Base-by-base conservation (phyloP, 2,329 filamentous ascomycete genomes). In the Cladosporium halotolerans region DNA sequence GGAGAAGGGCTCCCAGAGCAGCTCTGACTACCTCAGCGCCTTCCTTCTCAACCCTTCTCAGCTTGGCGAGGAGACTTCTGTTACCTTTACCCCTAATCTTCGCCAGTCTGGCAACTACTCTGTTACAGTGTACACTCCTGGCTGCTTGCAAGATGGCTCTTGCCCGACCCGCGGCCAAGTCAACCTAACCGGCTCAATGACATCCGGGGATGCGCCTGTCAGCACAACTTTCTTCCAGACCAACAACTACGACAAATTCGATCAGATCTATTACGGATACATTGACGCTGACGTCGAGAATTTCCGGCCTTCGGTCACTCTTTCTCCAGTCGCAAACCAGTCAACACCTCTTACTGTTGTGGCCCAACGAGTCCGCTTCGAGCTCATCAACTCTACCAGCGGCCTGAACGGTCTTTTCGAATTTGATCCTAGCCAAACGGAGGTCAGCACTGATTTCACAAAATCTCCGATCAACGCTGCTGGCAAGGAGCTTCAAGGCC, bases 181-280 rank as follows among this genome's bases (percentile, higher is more conserved):
- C 54, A 90, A 90, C 60, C 78, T 99, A 49, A 92, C 87, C 1
- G 88, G 84, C 33, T 78, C 77, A 19, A 83, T 93, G 75, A 71
- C 60, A 63, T 76, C 66, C 63, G 72, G 53, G 65, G 70, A 62
- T 61, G 73, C 49, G 33, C 75, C 80, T 4, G 76, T 84, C 54
- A 78, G 81, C 28, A 81, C 77, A 1, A 78, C 80, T 0, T 73
- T 96, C 7, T 95, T 81, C 67, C 93, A 99, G 70, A 96, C 91
- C 14, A 99, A 99, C 72, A 81, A 95, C 67, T 95, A 85, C 68
- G 92, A 97, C 75, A 99, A 99, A 71, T 97, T 95, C 66, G 93
- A 99, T 66, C 84, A 88, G 61, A 84, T 99, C 55, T 96, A 90
- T 71, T 86, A 85, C 60, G 93, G 91, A 44, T 83, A 83, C 60